A percentile compares a stretch with the other conserved stretches of the same genome.
These are phyloP conservation scores for Phytophthora cajani DNA, from an alignment of 352 stramenopile genomes.

Conservation along the genomic window DNA sequence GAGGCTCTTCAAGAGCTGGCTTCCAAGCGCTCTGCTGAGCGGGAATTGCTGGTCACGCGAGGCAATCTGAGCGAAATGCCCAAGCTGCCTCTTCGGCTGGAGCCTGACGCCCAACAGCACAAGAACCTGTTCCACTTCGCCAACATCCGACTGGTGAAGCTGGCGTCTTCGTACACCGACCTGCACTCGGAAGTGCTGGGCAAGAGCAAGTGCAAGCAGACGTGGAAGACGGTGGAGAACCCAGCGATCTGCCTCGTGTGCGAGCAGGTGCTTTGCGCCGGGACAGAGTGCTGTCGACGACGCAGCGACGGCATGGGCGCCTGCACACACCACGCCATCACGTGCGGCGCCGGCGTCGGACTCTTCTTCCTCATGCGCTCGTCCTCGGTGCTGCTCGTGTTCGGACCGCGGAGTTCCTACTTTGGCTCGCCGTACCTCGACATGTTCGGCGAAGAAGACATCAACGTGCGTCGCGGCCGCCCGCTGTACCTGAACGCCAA, in stretches of 20 bases:
- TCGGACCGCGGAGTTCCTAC: constrained; percentile 78
- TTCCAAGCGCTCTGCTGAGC: constrained; percentile 7
- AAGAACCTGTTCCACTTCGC: constrained; percentile 61
- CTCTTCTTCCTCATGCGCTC: constrained; percentile 87
- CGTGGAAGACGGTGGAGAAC: constrained; percentile 76
- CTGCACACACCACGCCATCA: constrained; percentile 78
- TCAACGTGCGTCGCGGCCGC: constrained; percentile 78
- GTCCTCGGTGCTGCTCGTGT: constrained; percentile 80
- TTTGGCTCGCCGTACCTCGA: constrained; percentile 88
- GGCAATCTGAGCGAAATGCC: constrained; percentile 64
- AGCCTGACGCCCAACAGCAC: constrained; percentile 43
- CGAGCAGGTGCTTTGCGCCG: constrained; percentile 78
- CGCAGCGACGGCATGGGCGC: constrained; percentile 72
- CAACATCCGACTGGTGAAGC: constrained; percentile 65
- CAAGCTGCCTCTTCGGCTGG: constrained; percentile 57
- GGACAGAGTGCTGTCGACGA: constrained; percentile 81
- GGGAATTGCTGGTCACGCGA: constrained; percentile 34
- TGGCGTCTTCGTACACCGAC: constrained; percentile 80
- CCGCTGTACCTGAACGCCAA: constrained; percentile 80
- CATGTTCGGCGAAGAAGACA: constrained; percentile 91
- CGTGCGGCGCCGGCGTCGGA: constrained; percentile 73
- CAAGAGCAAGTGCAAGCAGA: constrained; percentile 79
- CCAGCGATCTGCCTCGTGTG: constrained; percentile 84
- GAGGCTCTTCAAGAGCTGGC: constrained; percentile 43
- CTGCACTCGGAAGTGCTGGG: constrained; percentile 75